These are phyloP conservation scores for Sugiyamaella marilandica DNA, from an alignment of 805 yeast genomes.

Conservation along the genomic window DNA sequence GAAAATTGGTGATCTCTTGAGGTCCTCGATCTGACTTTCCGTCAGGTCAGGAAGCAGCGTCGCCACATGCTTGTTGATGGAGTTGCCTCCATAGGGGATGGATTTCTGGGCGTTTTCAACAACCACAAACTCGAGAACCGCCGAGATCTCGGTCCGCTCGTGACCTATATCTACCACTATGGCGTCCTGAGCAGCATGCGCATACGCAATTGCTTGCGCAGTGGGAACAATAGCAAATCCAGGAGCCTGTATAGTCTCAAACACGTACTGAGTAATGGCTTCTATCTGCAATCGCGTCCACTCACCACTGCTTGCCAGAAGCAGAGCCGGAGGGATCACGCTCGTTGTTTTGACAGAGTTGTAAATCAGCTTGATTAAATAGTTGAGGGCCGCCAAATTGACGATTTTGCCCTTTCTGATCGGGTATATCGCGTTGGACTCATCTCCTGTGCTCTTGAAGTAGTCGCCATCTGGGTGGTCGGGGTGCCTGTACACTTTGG, in stretches of 20 bases:
- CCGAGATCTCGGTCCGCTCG: constrained; percentile 68
- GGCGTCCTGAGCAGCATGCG: constrained; percentile 58
- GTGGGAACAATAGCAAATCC: constrained; percentile 68
- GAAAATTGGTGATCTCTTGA: constrained; percentile 69
- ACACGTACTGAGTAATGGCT: constrained; percentile 62
- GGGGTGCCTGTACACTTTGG: constrained; percentile 53
- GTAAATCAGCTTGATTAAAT: constrained; percentile 47
- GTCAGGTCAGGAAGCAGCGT: constrained; percentile 55
- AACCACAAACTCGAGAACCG: constrained; percentile 70
- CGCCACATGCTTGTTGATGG: constrained; percentile 52
- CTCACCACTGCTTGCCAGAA: constrained; percentile 57
- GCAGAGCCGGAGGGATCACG: constrained; percentile 53
- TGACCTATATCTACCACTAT: constrained; percentile 78
- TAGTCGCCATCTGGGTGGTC: constrained; percentile 22
- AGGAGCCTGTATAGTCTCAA: constrained; percentile 67
- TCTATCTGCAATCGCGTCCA: constrained; percentile 74
- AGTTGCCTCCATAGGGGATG: constrained; percentile 56
- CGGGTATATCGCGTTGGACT: constrained; percentile 52
- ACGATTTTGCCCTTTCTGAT: constrained; percentile 59
- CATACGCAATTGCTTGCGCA: constrained; percentile 66
- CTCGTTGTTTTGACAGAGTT: constrained; percentile 42
- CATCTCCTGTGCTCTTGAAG: constrained; percentile 39
- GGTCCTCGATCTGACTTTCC: constrained; percentile 58
- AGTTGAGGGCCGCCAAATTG: constrained; percentile 66
- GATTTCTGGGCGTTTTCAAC: constrained; percentile 50